Evolutionary conservation across 148 eudicot genomes (phyloP).

Genomic region (Cornus suecica): DNA sequence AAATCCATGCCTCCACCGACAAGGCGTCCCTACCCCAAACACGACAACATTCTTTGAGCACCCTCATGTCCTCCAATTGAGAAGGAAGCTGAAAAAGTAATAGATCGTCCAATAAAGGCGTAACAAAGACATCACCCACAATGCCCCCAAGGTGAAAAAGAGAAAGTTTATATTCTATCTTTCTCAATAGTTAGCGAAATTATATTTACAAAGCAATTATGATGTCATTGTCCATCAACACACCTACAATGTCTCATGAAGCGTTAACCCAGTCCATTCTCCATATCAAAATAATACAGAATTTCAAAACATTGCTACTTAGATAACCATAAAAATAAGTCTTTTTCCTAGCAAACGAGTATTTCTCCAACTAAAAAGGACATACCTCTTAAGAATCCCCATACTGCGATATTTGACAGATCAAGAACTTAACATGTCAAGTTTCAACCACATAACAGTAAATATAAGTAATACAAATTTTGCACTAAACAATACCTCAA

Average conservation of each 20-base stretch:
- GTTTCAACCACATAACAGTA: background rate
- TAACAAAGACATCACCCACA: too few species aligned
- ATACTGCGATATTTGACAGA: background rate
- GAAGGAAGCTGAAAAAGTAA: too few species aligned
- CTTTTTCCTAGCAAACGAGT: background rate
- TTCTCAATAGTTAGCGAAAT: background rate
- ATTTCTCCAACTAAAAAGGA: background rate
- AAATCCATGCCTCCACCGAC: too few species aligned
- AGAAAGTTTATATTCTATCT: background rate
- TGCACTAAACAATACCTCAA: slow-evolving; percentile 5
- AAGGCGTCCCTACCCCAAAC: too few species aligned
- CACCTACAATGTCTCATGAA: background rate
- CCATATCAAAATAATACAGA: background rate
- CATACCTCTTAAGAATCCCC: background rate
- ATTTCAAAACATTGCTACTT: background rate
- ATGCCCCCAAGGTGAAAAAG: too few species aligned
- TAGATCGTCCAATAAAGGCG: too few species aligned
- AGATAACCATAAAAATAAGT: background rate
- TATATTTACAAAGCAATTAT: background rate
- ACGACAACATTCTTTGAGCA: too few species aligned
- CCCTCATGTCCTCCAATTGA: too few species aligned
- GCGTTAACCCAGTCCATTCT: background rate
- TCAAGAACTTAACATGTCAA: too few species aligned
- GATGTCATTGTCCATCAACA: background rate
- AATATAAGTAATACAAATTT: background rate